A percentile compares a stretch with the other conserved stretches of the same genome.
phyloP scores from a whole-genome alignment of 371 early-diverging fungal genomes.

The Mucor ambiguus region DNA sequence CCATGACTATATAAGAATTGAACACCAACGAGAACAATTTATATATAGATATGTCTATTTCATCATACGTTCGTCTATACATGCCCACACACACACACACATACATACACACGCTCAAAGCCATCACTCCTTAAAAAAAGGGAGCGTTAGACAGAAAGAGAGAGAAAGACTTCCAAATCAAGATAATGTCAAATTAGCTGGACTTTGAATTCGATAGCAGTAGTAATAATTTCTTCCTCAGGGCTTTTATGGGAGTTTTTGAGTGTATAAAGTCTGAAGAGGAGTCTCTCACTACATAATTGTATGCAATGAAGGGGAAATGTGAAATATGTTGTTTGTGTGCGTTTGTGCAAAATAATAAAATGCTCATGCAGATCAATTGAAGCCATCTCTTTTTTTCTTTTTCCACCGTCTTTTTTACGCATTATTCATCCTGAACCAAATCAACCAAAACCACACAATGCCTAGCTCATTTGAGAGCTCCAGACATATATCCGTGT shows the following conservation, averaged over 20 bases:
- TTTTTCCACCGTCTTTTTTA: not conserved
- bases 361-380: constrained; percentile 23
- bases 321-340: constrained; percentile 5
- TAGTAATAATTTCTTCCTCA: not conserved
- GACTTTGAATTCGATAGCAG: not conserved
- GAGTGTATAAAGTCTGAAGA: not conserved
- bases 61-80: not conserved
- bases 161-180: not conserved
- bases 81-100: not conserved
- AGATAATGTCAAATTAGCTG: constrained; percentile 5
- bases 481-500: constrained; percentile 28
- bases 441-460: not conserved
- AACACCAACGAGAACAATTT: not conserved
- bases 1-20: not conserved
- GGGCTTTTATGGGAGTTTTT: not conserved
- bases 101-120: not conserved
- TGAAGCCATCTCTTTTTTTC: constrained; percentile 3
- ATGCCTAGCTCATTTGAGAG: constrained; percentile 6
- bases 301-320: not conserved
- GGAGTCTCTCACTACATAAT: not conserved
- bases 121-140: not conserved
- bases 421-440: not conserved
- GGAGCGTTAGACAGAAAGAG: not conserved
- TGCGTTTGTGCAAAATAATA: constrained; percentile 1
- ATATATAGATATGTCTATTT: not conserved